Evolutionary conservation across 2,329 filamentous ascomycete genomes (phyloP).

Genomic region (Plenodomus tracheiphilus): DNA sequence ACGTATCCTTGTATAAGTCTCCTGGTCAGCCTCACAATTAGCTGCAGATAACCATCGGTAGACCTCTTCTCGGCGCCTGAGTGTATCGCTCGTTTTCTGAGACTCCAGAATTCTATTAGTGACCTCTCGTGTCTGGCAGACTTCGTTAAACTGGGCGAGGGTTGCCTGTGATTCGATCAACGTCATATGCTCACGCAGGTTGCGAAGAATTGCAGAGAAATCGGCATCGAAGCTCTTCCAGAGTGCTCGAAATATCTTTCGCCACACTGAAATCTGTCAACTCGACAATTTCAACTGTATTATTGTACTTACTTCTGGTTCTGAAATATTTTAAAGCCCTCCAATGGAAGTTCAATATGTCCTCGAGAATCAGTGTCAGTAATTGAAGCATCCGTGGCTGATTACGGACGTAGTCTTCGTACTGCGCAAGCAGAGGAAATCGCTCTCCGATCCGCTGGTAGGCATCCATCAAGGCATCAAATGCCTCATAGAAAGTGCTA

Average conservation of each 20-base stretch:
- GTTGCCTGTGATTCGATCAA: too few species aligned
- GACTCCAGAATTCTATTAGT: too few species aligned
- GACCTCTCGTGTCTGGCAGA: too few species aligned
- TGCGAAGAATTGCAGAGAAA: too few species aligned
- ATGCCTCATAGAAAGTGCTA: constrained; percentile 36
- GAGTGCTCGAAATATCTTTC: constrained; percentile 22
- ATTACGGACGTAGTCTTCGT: constrained; percentile 34
- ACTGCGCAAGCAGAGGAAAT: constrained; percentile 42
- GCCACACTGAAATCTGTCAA: constrained; percentile 16
- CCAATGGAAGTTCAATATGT: constrained; percentile 47
- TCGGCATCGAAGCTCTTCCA: not conserved
- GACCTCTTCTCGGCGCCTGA: too few species aligned
- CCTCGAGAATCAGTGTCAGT: constrained; percentile 42
- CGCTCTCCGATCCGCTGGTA: constrained; percentile 47
- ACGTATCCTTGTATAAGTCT: not conserved
- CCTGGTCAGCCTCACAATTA: too few species aligned
- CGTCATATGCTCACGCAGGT: too few species aligned
- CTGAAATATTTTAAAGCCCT: constrained; percentile 35
- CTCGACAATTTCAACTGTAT: constrained; percentile 4
- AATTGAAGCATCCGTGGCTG: constrained; percentile 35
- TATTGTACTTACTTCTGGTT: constrained; percentile 15
- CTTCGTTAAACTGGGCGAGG: too few species aligned
- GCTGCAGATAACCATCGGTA: too few species aligned
- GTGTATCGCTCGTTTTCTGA: too few species aligned
- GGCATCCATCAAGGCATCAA: constrained; percentile 44